Conservation (phyloP, 768 basidiomycete genomes). For the Naematelia encephala region DNA sequence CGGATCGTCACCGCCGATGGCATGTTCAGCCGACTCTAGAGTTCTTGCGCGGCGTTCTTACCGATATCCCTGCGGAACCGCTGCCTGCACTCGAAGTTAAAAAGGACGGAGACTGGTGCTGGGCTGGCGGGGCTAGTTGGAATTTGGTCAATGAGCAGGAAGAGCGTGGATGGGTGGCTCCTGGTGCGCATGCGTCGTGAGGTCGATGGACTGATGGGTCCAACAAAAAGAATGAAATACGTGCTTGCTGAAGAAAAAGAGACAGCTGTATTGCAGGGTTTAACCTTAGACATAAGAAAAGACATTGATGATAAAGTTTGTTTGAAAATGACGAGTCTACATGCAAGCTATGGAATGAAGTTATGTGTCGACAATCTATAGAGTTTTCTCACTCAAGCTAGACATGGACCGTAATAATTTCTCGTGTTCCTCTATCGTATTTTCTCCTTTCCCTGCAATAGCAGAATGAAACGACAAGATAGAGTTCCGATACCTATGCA, state of each 20-base stretch:
- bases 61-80: background rate
- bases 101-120: conserved; percentile 11
- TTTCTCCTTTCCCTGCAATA: conserved; percentile 2
- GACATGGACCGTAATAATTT: background rate
- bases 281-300: too few species aligned
- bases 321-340: too few species aligned
- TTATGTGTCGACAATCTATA: background rate
- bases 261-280: too few species aligned
- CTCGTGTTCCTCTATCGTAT: background rate
- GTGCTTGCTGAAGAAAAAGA: too few species aligned
- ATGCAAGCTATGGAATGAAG: too few species aligned
- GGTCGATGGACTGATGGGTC: background rate
- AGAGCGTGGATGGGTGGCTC: conserved; percentile 5
- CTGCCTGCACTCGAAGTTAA: background rate
- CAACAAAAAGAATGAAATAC: too few species aligned
- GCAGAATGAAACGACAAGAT: conserved; percentile 30
- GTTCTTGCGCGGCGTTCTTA: conserved; percentile 12
- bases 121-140: conserved; percentile 12
- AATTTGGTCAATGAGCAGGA: conserved; percentile 2
- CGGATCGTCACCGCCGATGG: conserved; percentile 26
- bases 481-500: conserved; percentile 25
- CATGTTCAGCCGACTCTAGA: conserved; percentile 23
- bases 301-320: too few species aligned
- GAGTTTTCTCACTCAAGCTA: background rate
- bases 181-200: background rate